phyloP scores from a whole-genome alignment of 2,329 filamentous ascomycete species.

The Ophiostoma fasciatum region DNA sequence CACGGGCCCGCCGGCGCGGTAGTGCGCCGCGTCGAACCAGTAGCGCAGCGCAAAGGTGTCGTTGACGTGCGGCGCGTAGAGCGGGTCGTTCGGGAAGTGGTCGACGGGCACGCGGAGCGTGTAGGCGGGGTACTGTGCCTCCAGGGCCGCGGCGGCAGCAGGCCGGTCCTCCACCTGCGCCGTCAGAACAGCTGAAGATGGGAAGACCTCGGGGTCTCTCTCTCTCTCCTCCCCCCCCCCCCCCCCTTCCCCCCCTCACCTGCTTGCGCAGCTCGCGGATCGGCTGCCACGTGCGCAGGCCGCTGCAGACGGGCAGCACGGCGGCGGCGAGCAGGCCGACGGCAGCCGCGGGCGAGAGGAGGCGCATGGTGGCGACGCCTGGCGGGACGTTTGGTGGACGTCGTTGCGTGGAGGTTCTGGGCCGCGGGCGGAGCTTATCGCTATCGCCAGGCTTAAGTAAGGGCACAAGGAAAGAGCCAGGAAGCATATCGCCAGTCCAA shows the following conservation, averaged over 20 bases:
- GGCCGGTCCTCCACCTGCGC: not conserved
- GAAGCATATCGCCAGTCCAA: no score
- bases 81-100: constrained; percentile 68
- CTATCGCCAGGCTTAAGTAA: no score
- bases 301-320: not conserved
- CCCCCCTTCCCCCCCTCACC: not conserved
- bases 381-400: no score
- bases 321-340: not conserved
- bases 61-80: constrained; percentile 62
- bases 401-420: no score
- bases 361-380: no score
- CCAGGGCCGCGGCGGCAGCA: not conserved
- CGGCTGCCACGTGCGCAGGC: constrained; percentile 8
- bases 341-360: no score
- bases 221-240: not conserved
- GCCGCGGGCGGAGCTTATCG: no score
- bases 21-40: constrained; percentile 68
- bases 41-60: constrained; percentile 58
- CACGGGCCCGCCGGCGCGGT: constrained; percentile 64
- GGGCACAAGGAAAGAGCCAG: no score
- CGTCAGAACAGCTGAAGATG: not conserved
- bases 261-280: constrained; percentile 6
- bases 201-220: no score
- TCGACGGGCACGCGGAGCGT: constrained; percentile 45
- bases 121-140: constrained; percentile 22